Evolutionary conservation across 2,329 filamentous ascomycete genomes (phyloP), one percentile per base, ranked within the genome.

Genomic region (Neonectria punicea): DNA sequence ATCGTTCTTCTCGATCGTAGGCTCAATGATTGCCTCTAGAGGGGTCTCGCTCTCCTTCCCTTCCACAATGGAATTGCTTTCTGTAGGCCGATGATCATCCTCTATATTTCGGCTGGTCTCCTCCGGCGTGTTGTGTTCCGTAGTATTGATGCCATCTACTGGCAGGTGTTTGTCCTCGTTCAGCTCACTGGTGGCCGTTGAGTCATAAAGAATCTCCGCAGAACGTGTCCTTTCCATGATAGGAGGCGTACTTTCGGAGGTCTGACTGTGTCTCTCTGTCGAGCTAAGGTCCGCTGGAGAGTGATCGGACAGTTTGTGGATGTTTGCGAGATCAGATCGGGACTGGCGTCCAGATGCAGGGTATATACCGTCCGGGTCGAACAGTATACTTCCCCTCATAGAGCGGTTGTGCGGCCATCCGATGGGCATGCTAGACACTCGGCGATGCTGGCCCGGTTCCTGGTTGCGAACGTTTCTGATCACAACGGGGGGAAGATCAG

Each of bases 381-480:
- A 60, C 22, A 67, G 25, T 18, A 56, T 39, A 54, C 73, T 76
- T 46, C 57, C 66, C 53, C 77, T 70, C 34, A 77, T 57, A 2
- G 74, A 70, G 16, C 72, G 71, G 22, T 79, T 79, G 36, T 77
- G 73, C 18, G 78, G 77, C 79, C 79, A 81, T 18, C 79, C 79
- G 8, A 75, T 67, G 1, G 79, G 78, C 79, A 80, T 80, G 34
- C 71, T 80, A 9, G 78, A 80, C 13, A 70, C 41, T 44, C 77
- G 75, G 46, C 73, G 74, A 14, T 73, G 70, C 2, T 71, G 61
- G 9, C 53, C 64, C 7, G 46, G 50, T n/a, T 59, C 70, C 46
- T 69, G 60, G n/a, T 63, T 70, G 20, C 72, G 69, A 9, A 72
- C 57, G 6, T 63, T 67, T 4, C 67, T 72, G n/a, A 73, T 57